Evolutionary conservation across 352 stramenopile species (phyloP).

Genomic region (Pythium volutum): DNA sequence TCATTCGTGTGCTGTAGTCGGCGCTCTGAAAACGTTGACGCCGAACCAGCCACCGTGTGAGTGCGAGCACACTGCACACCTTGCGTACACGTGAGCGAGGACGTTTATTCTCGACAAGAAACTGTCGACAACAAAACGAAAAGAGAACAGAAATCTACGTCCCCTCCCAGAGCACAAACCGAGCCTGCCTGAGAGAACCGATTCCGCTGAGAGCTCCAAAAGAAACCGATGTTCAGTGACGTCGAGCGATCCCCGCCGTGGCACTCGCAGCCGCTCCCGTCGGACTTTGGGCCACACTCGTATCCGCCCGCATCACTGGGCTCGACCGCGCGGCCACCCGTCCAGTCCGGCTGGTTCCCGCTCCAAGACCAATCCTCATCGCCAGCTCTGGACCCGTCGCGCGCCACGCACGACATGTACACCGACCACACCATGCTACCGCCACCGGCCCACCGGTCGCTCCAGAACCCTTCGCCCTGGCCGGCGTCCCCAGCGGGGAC

Average conservation of each 20-base stretch:
- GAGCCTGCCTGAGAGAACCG: slow-evolving; percentile 5
- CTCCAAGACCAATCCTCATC: slow-evolving; percentile 27
- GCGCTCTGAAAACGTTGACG: not conserved
- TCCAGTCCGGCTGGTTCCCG: slow-evolving; percentile 56
- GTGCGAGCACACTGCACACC: not conserved
- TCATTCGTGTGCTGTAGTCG: not conserved
- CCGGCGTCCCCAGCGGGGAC: not conserved
- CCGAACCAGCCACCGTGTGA: not conserved
- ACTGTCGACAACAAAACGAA: not conserved
- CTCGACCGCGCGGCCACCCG: slow-evolving; percentile 13
- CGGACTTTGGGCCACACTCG: slow-evolving; percentile 9
- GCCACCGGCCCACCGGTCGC: not conserved
- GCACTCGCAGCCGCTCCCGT: slow-evolving; percentile 9
- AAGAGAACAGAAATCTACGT: slow-evolving; percentile 5
- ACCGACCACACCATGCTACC: slow-evolving; percentile 13
- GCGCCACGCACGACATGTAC: slow-evolving; percentile 20
- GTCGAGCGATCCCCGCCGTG: slow-evolving; percentile 27
- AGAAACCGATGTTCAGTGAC: slow-evolving; percentile 26
- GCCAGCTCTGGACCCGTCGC: slow-evolving; percentile 7
- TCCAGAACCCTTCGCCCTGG: slow-evolving; percentile 3
- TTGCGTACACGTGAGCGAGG: not conserved
- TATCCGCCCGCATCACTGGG: not conserved
- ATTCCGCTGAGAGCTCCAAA: no score
- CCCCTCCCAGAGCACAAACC: not conserved
- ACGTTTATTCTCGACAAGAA: not conserved